These are phyloP conservation scores for Ophiostoma pallidulum DNA, from an alignment of 2,329 filamentous ascomycete species.

Conservation along the genomic window DNA sequence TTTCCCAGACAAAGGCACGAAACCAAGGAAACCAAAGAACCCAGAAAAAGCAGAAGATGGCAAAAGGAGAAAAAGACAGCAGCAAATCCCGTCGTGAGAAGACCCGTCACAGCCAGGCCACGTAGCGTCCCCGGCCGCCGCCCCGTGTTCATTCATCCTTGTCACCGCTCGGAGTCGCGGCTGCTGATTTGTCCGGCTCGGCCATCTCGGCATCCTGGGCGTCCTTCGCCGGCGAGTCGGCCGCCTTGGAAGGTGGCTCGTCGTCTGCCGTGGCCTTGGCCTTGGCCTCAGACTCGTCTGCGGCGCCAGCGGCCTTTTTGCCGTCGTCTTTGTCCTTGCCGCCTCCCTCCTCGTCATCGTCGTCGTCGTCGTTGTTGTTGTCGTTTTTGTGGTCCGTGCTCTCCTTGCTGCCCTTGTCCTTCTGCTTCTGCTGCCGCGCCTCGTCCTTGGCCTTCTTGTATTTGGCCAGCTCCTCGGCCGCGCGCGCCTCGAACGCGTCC, in stretches of 20 bases:
- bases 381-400: slow-evolving; percentile 6
- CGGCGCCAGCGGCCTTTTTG: not conserved
- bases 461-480: slow-evolving; percentile 30
- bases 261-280: not conserved
- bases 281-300: slow-evolving; percentile 5
- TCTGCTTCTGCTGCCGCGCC: slow-evolving; percentile 15
- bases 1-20: not conserved
- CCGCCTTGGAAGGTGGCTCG: not conserved
- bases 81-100: not conserved
- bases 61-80: not conserved
- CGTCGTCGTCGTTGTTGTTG: slow-evolving; percentile 6
- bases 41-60: not conserved
- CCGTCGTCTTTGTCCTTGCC: too few relatives aligned
- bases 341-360: not conserved
- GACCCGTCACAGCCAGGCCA: not conserved
- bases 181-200: slow-evolving; percentile 31
- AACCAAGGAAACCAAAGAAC: not conserved
- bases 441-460: slow-evolving; percentile 35
- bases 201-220: slow-evolving; percentile 25
- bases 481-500: slow-evolving; percentile 38
- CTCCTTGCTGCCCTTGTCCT: slow-evolving; percentile 8
- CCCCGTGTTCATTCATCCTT: slow-evolving; percentile 13
- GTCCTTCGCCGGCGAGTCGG: not conserved
- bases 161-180: slow-evolving; percentile 19
- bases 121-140: not conserved